Evolutionary conservation across 495 filamentous ascomycete genomes (phyloP).

Genomic region (Hypoxylon fuscum): DNA sequence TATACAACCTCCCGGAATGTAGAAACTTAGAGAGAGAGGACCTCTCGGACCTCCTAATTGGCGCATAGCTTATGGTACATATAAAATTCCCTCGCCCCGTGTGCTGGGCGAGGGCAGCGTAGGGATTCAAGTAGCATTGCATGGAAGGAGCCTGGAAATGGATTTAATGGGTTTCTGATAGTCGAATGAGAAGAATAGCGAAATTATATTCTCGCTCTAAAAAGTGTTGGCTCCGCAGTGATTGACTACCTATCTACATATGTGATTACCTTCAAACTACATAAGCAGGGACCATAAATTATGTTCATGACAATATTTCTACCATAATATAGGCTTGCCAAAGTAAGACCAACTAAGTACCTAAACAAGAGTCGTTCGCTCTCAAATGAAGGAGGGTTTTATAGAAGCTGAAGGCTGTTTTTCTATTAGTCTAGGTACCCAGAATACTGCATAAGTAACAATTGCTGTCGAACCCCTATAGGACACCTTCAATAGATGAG

Average conservation of each 20-base stretch:
- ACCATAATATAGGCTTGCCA: too few relatives aligned
- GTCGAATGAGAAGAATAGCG: constrained; percentile 6
- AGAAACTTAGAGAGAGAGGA: constrained; percentile 15
- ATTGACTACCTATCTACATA: background rate
- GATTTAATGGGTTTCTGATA: constrained; percentile 23
- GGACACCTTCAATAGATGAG: too few relatives aligned
- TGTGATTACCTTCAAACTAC: background rate
- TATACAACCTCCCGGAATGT: background rate
- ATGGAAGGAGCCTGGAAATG: background rate
- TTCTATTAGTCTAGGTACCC: too few relatives aligned
- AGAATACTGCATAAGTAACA: too few relatives aligned
- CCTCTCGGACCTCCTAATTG: background rate
- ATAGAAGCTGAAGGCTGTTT: too few relatives aligned
- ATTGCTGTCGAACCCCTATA: too few relatives aligned
- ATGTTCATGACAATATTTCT: too few relatives aligned
- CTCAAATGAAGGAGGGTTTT: too few relatives aligned
- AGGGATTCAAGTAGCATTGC: background rate
- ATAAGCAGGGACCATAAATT: too few relatives aligned
- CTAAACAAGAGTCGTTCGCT: too few relatives aligned
- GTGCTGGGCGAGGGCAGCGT: background rate
- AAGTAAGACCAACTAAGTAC: too few relatives aligned
- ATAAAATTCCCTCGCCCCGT: background rate
- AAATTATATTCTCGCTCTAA: background rate
- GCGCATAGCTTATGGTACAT: constrained; percentile 11
- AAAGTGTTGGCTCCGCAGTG: background rate